Evolutionary conservation across 805 yeast species (phyloP), one percentile per base, ranked within the genome.

Genomic region (Teunomyces barrocoloradensis): DNA sequence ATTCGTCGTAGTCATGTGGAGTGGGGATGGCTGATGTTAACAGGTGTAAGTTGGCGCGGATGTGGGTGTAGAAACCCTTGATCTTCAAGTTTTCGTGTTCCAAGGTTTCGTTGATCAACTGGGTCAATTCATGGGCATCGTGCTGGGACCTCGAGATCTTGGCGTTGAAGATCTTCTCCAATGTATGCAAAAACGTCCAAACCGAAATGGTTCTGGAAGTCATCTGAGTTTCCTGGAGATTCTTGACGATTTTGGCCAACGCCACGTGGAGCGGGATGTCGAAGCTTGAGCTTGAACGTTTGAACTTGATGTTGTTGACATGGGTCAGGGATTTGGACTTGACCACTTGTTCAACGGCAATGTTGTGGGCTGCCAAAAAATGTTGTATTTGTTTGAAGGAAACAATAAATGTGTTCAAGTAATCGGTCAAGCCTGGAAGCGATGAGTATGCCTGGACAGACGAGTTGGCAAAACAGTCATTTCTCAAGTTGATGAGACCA

Each of bases 111-210:
- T 92, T 68, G 17, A 91, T 75, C 44, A 89, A 66, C 61, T 89
- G 96, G 27, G 92, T 78, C 53, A 94, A 74, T 59, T 92, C 99
- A 57, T 94, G 97, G 0, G 98, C 97, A 68, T 92, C 99, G 59
- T 92, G 96, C 64, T 94, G 99, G 40, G 80, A 80, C 30, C 86
- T 71, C 2, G 96, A 84, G 23, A 94, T 84, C 53, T 80, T 81
- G 3, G 91, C 83, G 46, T 82, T 79, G 66, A 84, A 87, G 12
- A 87, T 82, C 7, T 64, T 65, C 59, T 92, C 98, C 43, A 94
- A 66, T 9, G 81, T 84, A 44, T 78, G 84, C 15, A 92, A 68
- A 42, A 91, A 78, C 1, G 88, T 84, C 91, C 96, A 85, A 0
- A 89, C 90, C 0, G 91, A 81, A 4, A 84, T 66, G 6, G 83